phyloP scores from a whole-genome alignment of 352 stramenopile genomes.

The Thraustochytrium striatum region DNA sequence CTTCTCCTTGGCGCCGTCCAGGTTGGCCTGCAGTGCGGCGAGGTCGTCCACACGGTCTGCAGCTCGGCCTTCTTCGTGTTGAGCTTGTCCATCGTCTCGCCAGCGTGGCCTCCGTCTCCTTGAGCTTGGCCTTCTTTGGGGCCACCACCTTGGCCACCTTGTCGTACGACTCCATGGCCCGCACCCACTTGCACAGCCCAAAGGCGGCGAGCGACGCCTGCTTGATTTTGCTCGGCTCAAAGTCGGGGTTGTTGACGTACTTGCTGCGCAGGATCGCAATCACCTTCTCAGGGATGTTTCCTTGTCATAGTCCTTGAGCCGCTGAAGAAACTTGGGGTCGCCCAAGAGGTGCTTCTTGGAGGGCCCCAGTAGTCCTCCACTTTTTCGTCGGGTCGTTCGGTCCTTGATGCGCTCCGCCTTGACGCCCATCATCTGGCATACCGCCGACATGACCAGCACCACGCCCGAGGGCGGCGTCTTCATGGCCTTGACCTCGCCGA shows the following conservation, averaged over 20 bases:
- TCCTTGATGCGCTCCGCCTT: slow-evolving; percentile 85
- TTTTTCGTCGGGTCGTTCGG: slow-evolving; percentile 77
- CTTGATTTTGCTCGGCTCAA: slow-evolving; percentile 80
- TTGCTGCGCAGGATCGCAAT: slow-evolving; percentile 67
- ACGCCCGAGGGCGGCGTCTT: slow-evolving; percentile 83
- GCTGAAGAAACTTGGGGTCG: slow-evolving; percentile 82
- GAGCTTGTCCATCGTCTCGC: slow-evolving; percentile 79
- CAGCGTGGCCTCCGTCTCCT: slow-evolving; percentile 72
- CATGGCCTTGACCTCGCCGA: slow-evolving; percentile 87
- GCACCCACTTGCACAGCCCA: slow-evolving; percentile 86
- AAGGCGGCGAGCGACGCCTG: slow-evolving; percentile 85
- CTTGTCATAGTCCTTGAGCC: slow-evolving; percentile 72
- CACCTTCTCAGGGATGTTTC: slow-evolving; percentile 62
- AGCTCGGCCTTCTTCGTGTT: slow-evolving; percentile 82
- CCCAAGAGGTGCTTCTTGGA: slow-evolving; percentile 83
- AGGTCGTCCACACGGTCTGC: slow-evolving; percentile 84
- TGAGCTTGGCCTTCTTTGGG: slow-evolving; percentile 80
- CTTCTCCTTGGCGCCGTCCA: slow-evolving; percentile 77
- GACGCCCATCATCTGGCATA: slow-evolving; percentile 89
- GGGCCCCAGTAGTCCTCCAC: slow-evolving; percentile 90
- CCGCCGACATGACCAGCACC: slow-evolving; percentile 84
- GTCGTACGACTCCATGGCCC: slow-evolving; percentile 86
- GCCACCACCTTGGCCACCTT: slow-evolving; percentile 84
- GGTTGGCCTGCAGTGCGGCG: slow-evolving; percentile 73
- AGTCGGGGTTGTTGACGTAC: slow-evolving; percentile 84